Evolutionary conservation across 2,329 filamentous ascomycete genomes (phyloP).

Genomic region (Botrytis porri): DNA sequence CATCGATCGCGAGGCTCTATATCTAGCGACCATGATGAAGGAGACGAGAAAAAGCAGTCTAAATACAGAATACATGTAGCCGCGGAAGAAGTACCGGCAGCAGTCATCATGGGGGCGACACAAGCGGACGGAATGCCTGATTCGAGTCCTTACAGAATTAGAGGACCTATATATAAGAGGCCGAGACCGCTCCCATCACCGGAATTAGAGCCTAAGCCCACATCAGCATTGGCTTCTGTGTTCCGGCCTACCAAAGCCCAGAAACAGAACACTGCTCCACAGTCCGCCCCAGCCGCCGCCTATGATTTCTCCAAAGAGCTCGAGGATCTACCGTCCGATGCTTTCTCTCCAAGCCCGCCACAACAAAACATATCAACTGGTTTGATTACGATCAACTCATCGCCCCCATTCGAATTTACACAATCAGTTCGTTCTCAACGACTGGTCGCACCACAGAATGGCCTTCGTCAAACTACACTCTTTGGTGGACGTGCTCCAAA

Average conservation of each 20-base stretch:
- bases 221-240: neutral
- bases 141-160: constrained; percentile 50
- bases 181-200: constrained; percentile 35
- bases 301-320: constrained; percentile 46
- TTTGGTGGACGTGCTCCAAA: constrained; percentile 37
- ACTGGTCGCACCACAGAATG: constrained; percentile 33
- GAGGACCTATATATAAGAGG: constrained; percentile 50
- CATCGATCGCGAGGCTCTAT: constrained; percentile 23
- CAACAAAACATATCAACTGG: constrained; percentile 20
- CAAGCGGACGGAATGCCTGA: constrained; percentile 36
- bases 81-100: constrained; percentile 30
- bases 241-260: constrained; percentile 17
- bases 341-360: constrained; percentile 36
- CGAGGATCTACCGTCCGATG: constrained; percentile 50
- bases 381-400: constrained; percentile 8
- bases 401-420: neutral
- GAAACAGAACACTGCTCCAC: constrained; percentile 18
- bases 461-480: constrained; percentile 38
- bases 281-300: constrained; percentile 11
- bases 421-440: constrained; percentile 16
- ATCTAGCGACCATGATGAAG: constrained; percentile 27
- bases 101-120: constrained; percentile 34
- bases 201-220: constrained; percentile 18
- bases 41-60: constrained; percentile 31
- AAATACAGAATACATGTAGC: constrained; percentile 36